A percentile compares a stretch with the other conserved stretches of the same genome.
Conservation (phyloP, 2,329 filamentous ascomycete species). For the Fusarium sp. region DNA sequence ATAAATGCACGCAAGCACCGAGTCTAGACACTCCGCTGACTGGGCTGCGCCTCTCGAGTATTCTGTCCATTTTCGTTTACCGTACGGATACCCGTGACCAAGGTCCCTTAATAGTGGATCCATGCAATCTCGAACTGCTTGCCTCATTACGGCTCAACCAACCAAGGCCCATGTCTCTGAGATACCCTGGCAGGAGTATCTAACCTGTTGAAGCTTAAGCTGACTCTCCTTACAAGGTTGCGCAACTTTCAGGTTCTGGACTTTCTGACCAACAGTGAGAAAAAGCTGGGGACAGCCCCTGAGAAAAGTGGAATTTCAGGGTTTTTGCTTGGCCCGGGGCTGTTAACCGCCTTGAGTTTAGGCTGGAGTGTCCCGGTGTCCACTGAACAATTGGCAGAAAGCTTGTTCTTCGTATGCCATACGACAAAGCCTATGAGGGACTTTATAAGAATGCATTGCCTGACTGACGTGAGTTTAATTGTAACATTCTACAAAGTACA, state of each 20-base stretch:
- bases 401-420: background rate
- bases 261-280: background rate
- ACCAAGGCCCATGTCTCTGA: background rate
- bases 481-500: background rate
- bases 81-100: slow-evolving; percentile 14
- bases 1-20: background rate
- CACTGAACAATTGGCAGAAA: background rate
- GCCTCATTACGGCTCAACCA: slow-evolving; percentile 12
- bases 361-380: background rate
- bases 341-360: slow-evolving; percentile 1
- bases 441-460: too few relatives aligned
- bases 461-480: background rate
- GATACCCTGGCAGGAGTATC: accelerated
- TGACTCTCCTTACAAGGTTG: slow-evolving; percentile 5
- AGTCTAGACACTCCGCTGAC: background rate
- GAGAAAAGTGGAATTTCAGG: background rate
- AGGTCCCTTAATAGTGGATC: slow-evolving; percentile 3
- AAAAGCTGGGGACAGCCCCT: slow-evolving; percentile 14
- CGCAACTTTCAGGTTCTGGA: background rate
- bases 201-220: background rate
- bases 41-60: slow-evolving; percentile 4
- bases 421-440: background rate
- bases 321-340: background rate
- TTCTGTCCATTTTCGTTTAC: slow-evolving; percentile 34
- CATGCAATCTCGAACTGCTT: slow-evolving; percentile 16